Conservation (phyloP, 371 early-diverging fungal genomes). For the Mucor lusitanicus region DNA sequence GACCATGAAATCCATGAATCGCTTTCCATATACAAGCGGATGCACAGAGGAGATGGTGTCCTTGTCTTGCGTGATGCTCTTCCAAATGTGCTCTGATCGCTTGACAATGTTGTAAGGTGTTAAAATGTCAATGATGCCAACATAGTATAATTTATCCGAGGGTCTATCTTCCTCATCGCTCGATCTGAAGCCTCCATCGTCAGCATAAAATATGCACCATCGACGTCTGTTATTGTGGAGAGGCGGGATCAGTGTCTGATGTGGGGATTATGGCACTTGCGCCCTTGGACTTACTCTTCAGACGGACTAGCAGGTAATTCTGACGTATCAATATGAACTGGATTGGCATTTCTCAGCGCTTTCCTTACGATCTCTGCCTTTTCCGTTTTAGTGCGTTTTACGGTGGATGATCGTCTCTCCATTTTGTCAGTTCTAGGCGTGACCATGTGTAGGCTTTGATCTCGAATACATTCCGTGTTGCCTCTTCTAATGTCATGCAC, state of each 20-base stretch:
- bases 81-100: conserved; percentile 83
- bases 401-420: conserved; percentile 13
- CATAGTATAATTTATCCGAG: conserved; percentile 77
- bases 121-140: conserved; percentile 94
- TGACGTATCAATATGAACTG: conserved; percentile 55
- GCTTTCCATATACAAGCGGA: conserved; percentile 79
- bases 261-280: no score
- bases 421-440: conserved; percentile 53
- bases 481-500: conserved; percentile 84
- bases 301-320: conserved; percentile 46
- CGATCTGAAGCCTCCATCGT: conserved; percentile 85
- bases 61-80: conserved; percentile 73
- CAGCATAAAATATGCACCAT: conserved; percentile 79
- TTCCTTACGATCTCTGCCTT: conserved; percentile 63
- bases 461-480: conserved; percentile 85
- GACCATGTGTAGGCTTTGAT: conserved; percentile 82
- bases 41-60: conserved; percentile 85
- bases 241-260: neutral
- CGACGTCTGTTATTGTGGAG: conserved; percentile 36
- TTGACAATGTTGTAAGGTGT: conserved; percentile 88
- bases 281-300: conserved; percentile 29
- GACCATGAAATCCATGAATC: conserved; percentile 87
- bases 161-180: conserved; percentile 70
- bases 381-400: conserved; percentile 39
- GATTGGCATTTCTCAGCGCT: conserved; percentile 66